Evolutionary conservation across 2,329 filamentous ascomycete genomes (phyloP).

Genomic region (Ophiostoma angusticollis): DNA sequence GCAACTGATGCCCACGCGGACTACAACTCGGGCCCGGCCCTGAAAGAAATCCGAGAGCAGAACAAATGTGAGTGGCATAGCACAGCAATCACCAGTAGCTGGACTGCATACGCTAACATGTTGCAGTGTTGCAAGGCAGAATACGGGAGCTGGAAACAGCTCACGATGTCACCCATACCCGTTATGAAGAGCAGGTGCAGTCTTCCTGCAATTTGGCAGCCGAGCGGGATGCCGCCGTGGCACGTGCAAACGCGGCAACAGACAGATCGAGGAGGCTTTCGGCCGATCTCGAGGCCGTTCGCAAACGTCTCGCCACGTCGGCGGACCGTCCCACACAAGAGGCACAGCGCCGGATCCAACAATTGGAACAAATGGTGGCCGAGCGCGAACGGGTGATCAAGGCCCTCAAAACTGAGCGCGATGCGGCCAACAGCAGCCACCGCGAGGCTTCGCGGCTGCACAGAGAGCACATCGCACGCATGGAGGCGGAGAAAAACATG

Average conservation of each 20-base stretch:
- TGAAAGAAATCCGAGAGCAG: conserved; percentile 8
- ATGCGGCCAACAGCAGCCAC: conserved; percentile 12
- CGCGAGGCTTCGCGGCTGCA: conserved; percentile 12
- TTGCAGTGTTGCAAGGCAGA: conserved; percentile 6
- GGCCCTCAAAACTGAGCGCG: conserved; percentile 13
- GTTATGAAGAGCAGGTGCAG: conserved; percentile 8
- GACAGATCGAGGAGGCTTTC: conserved; percentile 7
- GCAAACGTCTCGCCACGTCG: conserved; percentile 5
- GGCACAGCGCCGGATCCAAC: conserved; percentile 12
- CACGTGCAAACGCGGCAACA: conserved; percentile 1
- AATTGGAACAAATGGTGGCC: conserved; percentile 14
- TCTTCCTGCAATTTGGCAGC: neutral
- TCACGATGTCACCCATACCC: conserved; percentile 8
- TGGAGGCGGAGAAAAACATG: conserved; percentile 14
- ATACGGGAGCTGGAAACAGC: conserved; percentile 12
- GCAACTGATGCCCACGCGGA: conserved; percentile 6
- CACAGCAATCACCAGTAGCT: too few species aligned
- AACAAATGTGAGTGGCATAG: conserved; percentile 7
- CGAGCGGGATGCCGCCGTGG: conserved; percentile 10
- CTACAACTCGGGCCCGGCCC: conserved; percentile 4
- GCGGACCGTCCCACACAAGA: conserved; percentile 6
- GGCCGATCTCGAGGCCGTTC: conserved; percentile 8
- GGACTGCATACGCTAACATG: too few species aligned
- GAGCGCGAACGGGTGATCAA: conserved; percentile 15
- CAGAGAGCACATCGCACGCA: conserved; percentile 12